These are phyloP conservation scores for Amylostereum areolatum DNA, from an alignment of 1,284 basidiomycete genomes.

Conservation along the genomic window DNA sequence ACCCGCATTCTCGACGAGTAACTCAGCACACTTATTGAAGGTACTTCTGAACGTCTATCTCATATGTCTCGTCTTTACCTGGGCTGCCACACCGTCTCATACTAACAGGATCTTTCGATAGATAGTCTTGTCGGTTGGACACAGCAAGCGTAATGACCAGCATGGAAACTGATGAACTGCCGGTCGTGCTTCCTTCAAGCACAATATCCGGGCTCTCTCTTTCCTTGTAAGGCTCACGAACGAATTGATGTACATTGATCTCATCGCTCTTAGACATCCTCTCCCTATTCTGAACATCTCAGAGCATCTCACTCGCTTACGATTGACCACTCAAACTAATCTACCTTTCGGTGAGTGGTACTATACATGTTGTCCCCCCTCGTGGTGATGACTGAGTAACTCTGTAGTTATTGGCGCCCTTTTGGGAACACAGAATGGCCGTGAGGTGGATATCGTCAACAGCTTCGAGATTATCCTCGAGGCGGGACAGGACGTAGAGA, in stretches of 20 bases:
- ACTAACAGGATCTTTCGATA: too few relatives aligned
- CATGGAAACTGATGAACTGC: conserved; percentile 73
- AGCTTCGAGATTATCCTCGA: conserved; percentile 72
- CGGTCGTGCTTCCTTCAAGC: conserved; percentile 64
- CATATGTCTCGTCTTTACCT: too few relatives aligned
- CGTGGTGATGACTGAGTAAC: neutral
- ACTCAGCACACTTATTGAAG: too few relatives aligned
- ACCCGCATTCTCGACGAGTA: too few relatives aligned
- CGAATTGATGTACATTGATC: conserved; percentile 8
- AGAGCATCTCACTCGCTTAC: conserved; percentile 86
- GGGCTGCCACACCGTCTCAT: too few relatives aligned
- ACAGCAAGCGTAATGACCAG: conserved; percentile 43
- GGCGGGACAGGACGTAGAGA: conserved; percentile 47
- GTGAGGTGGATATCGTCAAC: conserved; percentile 95
- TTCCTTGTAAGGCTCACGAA: conserved; percentile 49
- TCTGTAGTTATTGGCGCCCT: conserved; percentile 82
- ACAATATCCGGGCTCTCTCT: conserved; percentile 66
- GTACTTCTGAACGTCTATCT: too few relatives aligned
- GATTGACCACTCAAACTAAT: conserved; percentile 60
- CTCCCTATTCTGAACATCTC: conserved; percentile 96
- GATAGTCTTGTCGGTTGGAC: neutral
- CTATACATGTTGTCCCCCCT: neutral
- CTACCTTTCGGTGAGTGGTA: conserved; percentile 56
- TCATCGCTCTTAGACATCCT: conserved; percentile 64
- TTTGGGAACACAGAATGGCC: conserved; percentile 90